phyloP scores from a whole-genome alignment of 2,329 filamentous ascomycete genomes.

The Pseudogymnoascus sp. region DNA sequence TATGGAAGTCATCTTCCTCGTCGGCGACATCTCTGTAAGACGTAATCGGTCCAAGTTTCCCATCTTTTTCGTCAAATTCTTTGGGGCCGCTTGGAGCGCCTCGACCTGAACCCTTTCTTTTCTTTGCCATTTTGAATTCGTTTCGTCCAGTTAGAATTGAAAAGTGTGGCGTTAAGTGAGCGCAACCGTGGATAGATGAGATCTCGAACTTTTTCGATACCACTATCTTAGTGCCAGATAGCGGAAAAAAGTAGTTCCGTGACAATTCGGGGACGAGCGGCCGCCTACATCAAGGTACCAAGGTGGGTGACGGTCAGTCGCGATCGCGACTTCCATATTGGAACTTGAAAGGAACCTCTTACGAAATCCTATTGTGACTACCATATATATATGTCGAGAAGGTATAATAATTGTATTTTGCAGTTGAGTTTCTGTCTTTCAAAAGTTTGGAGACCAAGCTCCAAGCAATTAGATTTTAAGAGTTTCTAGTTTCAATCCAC shows the following conservation, averaged over 20 bases:
- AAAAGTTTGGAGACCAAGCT: neutral
- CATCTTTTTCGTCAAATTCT: constrained; percentile 49
- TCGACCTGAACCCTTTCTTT: constrained; percentile 61
- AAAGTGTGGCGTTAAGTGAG: constrained; percentile 9
- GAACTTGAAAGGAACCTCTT: neutral
- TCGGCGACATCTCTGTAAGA: constrained; percentile 82
- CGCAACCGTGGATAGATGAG: neutral
- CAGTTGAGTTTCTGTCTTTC: neutral
- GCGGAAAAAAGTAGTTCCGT: neutral
- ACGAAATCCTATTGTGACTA: neutral
- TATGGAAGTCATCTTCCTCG: constrained; percentile 88
- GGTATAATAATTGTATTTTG: neutral
- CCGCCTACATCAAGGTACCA: neutral
- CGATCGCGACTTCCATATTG: neutral
- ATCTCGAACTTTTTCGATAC: constrained; percentile 12
- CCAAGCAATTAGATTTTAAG: neutral
- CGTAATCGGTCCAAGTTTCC: constrained; percentile 52
- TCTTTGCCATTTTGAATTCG: constrained; percentile 48
- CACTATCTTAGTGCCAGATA: constrained; percentile 13
- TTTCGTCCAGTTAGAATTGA: neutral
- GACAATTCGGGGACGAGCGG: neutral
- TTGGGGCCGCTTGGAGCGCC: constrained; percentile 43
- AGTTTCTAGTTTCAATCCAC: neutral
- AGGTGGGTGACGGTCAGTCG: neutral
- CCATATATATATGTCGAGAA: neutral